Conservation (phyloP, 768 basidiomycete genomes). For the Coprinopsis sp. region DNA sequence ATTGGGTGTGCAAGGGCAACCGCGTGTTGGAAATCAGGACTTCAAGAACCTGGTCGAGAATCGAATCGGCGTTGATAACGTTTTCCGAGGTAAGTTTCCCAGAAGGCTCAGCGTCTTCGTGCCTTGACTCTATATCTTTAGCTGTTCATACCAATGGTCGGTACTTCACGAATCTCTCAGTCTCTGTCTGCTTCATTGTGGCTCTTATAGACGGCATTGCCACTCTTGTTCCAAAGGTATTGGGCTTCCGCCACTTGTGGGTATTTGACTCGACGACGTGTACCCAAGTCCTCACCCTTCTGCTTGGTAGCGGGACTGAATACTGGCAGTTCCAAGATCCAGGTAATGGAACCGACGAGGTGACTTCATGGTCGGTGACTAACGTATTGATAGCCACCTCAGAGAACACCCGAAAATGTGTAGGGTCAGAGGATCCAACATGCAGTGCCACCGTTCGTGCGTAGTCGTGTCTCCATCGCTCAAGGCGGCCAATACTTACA, state of each 20-base stretch:
- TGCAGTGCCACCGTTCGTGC: constrained; percentile 49
- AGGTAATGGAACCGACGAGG: constrained; percentile 7
- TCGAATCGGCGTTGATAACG: constrained; percentile 30
- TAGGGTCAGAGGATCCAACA: constrained; percentile 40
- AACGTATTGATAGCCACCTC: constrained; percentile 22
- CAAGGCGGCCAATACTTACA: not conserved
- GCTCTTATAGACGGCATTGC: constrained; percentile 42
- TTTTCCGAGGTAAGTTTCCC: constrained; percentile 35
- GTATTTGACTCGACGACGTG: constrained; percentile 13
- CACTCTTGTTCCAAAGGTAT: constrained; percentile 39
- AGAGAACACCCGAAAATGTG: constrained; percentile 38
- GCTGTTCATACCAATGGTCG: constrained; percentile 42
- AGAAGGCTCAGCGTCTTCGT: constrained; percentile 1
- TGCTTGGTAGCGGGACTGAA: constrained; percentile 16
- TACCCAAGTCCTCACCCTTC: not conserved
- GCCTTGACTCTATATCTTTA: constrained; percentile 4
- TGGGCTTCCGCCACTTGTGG: constrained; percentile 47
- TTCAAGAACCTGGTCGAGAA: constrained; percentile 39
- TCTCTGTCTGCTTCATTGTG: constrained; percentile 1
- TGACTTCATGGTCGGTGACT: not conserved
- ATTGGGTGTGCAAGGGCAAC: constrained; percentile 37
- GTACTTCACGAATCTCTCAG: not conserved
- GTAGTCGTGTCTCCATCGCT: constrained; percentile 5
- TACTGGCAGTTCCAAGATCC: constrained; percentile 49
- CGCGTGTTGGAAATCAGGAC: constrained; percentile 38